Conservation (phyloP, 352 stramenopile genomes). For the Phytophthora sp. region DNA sequence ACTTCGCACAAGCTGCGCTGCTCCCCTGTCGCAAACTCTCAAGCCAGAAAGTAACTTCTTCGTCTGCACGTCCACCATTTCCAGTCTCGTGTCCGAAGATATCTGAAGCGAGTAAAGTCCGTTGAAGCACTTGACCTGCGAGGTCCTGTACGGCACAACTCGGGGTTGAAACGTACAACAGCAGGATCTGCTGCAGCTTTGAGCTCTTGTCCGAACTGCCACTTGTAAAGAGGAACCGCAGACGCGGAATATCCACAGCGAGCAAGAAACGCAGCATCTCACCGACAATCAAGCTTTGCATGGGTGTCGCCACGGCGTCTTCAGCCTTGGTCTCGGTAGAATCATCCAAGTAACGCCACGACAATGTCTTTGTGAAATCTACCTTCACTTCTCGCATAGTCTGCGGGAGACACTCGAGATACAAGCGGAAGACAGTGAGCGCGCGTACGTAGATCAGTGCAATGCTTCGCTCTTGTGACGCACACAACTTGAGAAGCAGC, state of each 20-base stretch:
- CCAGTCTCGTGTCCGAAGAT: constrained; percentile 55
- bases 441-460: constrained; percentile 78
- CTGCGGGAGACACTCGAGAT: constrained; percentile 75
- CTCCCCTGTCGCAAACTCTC: constrained; percentile 57
- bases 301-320: constrained; percentile 22
- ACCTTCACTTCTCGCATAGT: constrained; percentile 84
- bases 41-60: constrained; percentile 75
- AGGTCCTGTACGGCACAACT: constrained; percentile 50
- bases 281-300: constrained; percentile 65
- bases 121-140: constrained; percentile 53
- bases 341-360: constrained; percentile 57
- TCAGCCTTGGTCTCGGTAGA: background rate
- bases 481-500: constrained; percentile 79
- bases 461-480: constrained; percentile 38
- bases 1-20: constrained; percentile 40
- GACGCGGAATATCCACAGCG: constrained; percentile 56
- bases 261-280: constrained; percentile 79
- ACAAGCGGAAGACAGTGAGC: constrained; percentile 77
- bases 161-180: constrained; percentile 52
- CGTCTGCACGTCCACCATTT: constrained; percentile 32
- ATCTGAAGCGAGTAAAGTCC: constrained; percentile 56
- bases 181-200: constrained; percentile 75
- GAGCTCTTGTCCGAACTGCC: constrained; percentile 34
- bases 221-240: constrained; percentile 58
- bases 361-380: constrained; percentile 85